phyloP scores from a whole-genome alignment of 106 monocot genomes.

The Allium fistulosum region DNA sequence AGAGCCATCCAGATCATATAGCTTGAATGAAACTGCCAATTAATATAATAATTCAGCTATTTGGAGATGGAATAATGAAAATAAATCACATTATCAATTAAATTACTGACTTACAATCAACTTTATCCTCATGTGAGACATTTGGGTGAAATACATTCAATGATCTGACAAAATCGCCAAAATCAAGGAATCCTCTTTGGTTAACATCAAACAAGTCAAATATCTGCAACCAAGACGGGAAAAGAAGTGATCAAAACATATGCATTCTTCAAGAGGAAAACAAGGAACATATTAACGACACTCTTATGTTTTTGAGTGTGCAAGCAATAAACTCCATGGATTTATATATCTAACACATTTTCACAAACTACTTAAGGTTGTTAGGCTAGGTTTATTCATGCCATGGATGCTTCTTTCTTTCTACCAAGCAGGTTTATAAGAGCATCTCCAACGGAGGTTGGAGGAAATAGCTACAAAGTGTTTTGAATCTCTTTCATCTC shows the following conservation, averaged over 20 bases:
- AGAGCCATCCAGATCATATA: slow-evolving; percentile 75
- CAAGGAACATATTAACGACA: too few species aligned
- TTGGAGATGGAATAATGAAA: neutral
- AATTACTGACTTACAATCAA: slow-evolving; percentile 63
- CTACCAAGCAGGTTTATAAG: too few species aligned
- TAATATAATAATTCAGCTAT: neutral
- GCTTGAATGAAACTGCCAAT: slow-evolving; percentile 82
- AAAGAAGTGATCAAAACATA: neutral
- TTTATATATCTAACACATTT: too few species aligned
- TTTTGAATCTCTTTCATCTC: too few species aligned
- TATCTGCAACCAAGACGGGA: slow-evolving; percentile 32
- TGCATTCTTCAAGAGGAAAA: neutral
- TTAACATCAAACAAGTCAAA: slow-evolving; percentile 96
- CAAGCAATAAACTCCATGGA: too few species aligned
- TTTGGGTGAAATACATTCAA: slow-evolving; percentile 92
- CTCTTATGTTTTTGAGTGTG: too few species aligned
- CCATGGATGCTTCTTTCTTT: too few species aligned
- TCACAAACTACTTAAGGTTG: too few species aligned
- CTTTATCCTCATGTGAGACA: slow-evolving; percentile 68
- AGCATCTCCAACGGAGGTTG: too few species aligned
- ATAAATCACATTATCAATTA: neutral
- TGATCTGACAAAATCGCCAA: slow-evolving; percentile 86
- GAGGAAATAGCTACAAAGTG: too few species aligned
- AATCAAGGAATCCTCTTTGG: slow-evolving; percentile 83
- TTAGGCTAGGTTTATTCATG: too few species aligned